Evolutionary conservation across 768 basidiomycete genomes (phyloP).

Genomic region (Bullera alba): DNA sequence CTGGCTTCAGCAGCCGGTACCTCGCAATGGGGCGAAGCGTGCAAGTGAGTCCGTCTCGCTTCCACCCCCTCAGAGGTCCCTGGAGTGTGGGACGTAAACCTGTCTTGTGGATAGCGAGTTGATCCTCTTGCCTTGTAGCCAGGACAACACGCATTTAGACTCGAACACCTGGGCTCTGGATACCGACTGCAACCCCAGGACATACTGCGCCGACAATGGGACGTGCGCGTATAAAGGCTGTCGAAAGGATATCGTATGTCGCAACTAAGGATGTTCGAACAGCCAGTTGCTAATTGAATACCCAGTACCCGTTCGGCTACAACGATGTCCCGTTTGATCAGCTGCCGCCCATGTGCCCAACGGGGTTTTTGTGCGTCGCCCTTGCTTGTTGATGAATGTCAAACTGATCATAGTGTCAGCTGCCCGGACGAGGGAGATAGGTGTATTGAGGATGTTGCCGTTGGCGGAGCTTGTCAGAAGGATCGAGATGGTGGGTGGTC

Average conservation of each 20-base stretch:
- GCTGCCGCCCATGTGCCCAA: conserved; percentile 59
- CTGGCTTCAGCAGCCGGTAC: conserved; percentile 7
- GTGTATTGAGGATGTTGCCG: conserved; percentile 58
- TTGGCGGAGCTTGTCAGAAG: conserved; percentile 69
- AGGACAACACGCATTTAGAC: conserved; percentile 61
- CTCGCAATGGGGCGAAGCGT: conserved; percentile 30
- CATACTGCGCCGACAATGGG: conserved; percentile 57
- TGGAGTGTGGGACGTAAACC: background rate
- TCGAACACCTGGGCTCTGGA: conserved; percentile 71
- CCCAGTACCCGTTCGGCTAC: conserved; percentile 44
- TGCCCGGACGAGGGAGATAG: conserved; percentile 75
- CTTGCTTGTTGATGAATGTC: no score
- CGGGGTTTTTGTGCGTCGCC: conserved; percentile 53
- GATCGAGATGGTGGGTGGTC: conserved; percentile 67
- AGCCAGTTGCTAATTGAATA: conserved; percentile 1
- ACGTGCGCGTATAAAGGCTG: conserved; percentile 62
- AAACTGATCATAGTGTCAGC: conserved; percentile 10
- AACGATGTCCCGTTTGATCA: conserved; percentile 35
- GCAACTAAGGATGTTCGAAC: conserved; percentile 5
- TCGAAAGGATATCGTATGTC: conserved; percentile 71
- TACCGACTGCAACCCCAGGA: conserved; percentile 66
- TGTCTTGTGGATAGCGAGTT: background rate
- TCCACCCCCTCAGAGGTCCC: background rate
- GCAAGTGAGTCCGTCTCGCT: conserved; percentile 23
- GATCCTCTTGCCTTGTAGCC: conserved; percentile 47